phyloP scores from a whole-genome alignment of 1,139 yeast genomes.

The Hemisphaericaspora xylanilytica region DNA sequence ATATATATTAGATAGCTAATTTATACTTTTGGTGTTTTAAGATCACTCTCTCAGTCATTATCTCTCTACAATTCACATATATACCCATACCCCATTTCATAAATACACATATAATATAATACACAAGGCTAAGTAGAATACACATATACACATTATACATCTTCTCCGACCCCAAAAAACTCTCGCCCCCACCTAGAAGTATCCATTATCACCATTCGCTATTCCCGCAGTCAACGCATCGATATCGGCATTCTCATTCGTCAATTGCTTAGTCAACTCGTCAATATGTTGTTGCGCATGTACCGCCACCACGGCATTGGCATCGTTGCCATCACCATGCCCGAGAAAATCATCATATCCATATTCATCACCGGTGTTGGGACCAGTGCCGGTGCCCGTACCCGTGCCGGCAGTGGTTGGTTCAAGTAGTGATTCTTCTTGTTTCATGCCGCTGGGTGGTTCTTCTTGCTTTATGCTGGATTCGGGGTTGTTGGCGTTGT shows the following conservation, averaged over 20 bases:
- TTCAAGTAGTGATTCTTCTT: neutral
- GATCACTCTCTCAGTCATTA: too few species aligned
- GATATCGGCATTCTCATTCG: constrained; percentile 31
- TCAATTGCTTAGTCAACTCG: constrained; percentile 28
- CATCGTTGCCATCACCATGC: constrained; percentile 11
- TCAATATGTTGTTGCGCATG: constrained; percentile 20
- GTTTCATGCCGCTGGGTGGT: neutral
- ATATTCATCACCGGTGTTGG: constrained; percentile 19
- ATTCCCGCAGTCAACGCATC: constrained; percentile 35
- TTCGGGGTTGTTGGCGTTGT: constrained; percentile 1
- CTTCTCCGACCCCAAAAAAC: too few species aligned
- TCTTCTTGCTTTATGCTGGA: constrained; percentile 1
- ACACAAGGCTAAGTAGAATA: neutral
- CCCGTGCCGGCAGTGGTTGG: too few species aligned
- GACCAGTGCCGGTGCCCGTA: neutral
- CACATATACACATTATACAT: neutral
- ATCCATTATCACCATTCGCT: constrained; percentile 17
- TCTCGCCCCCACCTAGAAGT: constrained; percentile 5
- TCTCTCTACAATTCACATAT: constrained; percentile 1
- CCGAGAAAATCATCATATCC: constrained; percentile 33
- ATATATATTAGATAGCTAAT: neutral
- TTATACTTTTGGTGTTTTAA: neutral
- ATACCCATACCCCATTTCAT: neutral
- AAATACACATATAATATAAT: neutral
- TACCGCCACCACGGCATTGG: constrained; percentile 6